A percentile compares a stretch with the other conserved stretches of the same genome.
These are phyloP conservation scores for Cryphonectria nitschkei DNA, from an alignment of 2,329 filamentous ascomycete genomes.

Conservation along the genomic window DNA sequence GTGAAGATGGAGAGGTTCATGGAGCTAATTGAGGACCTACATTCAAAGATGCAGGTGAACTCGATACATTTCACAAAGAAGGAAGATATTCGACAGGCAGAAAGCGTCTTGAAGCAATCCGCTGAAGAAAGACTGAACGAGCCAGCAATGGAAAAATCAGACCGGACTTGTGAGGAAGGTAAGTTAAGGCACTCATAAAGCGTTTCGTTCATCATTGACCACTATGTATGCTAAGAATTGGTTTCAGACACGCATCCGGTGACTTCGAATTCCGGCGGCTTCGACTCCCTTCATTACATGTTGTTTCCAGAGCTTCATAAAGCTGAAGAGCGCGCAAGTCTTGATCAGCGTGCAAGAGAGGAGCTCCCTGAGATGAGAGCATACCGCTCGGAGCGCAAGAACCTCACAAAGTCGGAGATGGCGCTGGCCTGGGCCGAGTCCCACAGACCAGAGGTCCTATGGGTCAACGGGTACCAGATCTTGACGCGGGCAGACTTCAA, in stretches of 20 bases:
- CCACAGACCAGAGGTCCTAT: slow-evolving; percentile 10
- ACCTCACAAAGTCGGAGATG: not conserved
- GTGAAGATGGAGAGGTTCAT: not conserved
- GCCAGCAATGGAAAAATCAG: not conserved
- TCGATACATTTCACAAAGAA: too few species aligned
- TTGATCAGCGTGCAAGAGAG: not conserved
- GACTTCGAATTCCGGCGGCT: not conserved
- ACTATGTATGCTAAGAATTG: too few species aligned
- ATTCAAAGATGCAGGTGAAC: not conserved
- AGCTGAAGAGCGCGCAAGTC: not conserved
- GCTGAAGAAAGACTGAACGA: slow-evolving; percentile 8
- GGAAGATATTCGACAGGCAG: slow-evolving; percentile 7
- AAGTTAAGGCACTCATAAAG: too few species aligned
- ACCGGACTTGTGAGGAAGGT: too few species aligned
- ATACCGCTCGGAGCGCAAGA: not conserved
- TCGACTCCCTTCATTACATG: not conserved
- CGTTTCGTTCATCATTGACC: too few species aligned
- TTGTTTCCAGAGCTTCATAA: slow-evolving; percentile 9
- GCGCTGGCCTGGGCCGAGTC: slow-evolving; percentile 14
- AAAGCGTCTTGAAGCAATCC: not conserved
- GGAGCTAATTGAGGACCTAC: slow-evolving; percentile 2
- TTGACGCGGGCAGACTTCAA: slow-evolving; percentile 7
- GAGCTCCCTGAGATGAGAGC: slow-evolving; percentile 8
- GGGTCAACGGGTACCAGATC: slow-evolving; percentile 6
- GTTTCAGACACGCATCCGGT: too few species aligned